Evolutionary conservation across 495 filamentous ascomycete genomes (phyloP).

Genomic region (Hyaloscypha finlandica): DNA sequence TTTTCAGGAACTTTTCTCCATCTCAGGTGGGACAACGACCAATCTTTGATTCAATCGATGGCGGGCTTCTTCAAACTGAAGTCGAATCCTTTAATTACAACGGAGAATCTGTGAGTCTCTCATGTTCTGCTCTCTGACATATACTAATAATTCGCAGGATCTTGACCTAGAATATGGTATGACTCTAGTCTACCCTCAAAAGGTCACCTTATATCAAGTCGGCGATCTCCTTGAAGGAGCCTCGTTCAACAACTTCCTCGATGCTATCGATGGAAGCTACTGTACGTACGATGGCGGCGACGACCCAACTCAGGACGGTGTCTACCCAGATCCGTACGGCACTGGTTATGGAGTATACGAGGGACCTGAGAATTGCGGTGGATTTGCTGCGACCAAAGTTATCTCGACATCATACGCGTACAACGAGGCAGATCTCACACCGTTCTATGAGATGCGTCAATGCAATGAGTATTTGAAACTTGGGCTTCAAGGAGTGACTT

Average conservation of each 20-base stretch:
- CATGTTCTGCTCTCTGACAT: neutral
- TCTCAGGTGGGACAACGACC: constrained; percentile 13
- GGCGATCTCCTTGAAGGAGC: constrained; percentile 20
- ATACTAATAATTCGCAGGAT: constrained; percentile 9
- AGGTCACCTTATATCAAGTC: constrained; percentile 20
- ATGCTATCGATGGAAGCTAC: constrained; percentile 27
- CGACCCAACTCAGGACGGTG: constrained; percentile 24
- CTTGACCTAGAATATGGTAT: constrained; percentile 21
- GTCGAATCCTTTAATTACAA: constrained; percentile 9
- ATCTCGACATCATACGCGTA: constrained; percentile 28
- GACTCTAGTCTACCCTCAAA: constrained; percentile 21
- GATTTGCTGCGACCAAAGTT: constrained; percentile 24
- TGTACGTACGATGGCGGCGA: constrained; percentile 28
- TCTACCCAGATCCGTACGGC: constrained; percentile 23
- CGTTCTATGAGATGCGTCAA: constrained; percentile 28
- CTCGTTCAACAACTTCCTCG: constrained; percentile 27
- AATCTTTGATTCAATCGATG: constrained; percentile 24
- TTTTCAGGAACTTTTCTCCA: constrained; percentile 20
- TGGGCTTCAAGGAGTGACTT: constrained; percentile 44
- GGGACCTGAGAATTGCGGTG: constrained; percentile 33
- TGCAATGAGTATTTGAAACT: constrained; percentile 40
- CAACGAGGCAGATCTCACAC: constrained; percentile 39
- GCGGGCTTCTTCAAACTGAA: constrained; percentile 14
- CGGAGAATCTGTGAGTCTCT: constrained; percentile 22
- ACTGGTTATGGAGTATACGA: constrained; percentile 12